These are phyloP conservation scores for Fermentozyma sake DNA, from an alignment of 1,139 yeast genomes.

Conservation along the genomic window DNA sequence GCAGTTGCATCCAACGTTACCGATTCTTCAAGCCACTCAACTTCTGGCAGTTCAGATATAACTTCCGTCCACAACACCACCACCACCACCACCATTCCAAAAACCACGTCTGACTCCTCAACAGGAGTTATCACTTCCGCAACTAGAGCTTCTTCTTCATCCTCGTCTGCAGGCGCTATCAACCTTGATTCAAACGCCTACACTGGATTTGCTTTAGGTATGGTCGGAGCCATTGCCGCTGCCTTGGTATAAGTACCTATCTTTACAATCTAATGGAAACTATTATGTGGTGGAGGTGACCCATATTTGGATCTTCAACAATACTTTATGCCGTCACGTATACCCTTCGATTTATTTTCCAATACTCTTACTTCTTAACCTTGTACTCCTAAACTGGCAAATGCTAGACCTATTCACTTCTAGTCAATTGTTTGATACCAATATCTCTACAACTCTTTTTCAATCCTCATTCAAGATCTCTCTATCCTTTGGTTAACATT, in stretches of 20 bases:
- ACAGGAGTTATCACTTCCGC: neutral
- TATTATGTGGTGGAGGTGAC: no score
- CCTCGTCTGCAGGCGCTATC: constrained; percentile 30
- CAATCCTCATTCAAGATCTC: no score
- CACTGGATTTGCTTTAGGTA: constrained; percentile 42
- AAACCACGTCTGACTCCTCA: constrained; percentile 6
- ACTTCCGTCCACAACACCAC: constrained; percentile 12
- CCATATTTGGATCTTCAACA: no score
- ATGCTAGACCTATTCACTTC: no score
- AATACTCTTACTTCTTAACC: no score
- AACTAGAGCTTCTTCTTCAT: constrained; percentile 21
- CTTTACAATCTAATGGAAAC: no score
- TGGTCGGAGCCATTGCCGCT: constrained; percentile 48
- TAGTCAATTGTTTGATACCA: no score
- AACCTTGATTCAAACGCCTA: constrained; percentile 26
- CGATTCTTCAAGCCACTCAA: constrained; percentile 15
- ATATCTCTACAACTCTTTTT: no score
- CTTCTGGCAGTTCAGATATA: constrained; percentile 8
- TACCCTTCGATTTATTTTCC: no score
- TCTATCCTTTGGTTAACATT: no score
- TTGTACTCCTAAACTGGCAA: no score
- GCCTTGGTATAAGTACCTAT: constrained; percentile 34
- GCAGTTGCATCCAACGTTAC: constrained; percentile 38
- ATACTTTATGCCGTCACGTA: no score
- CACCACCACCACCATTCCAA: constrained; percentile 9